A percentile compares a stretch with the other conserved stretches of the same genome.
Conservation (phyloP, 306 rosid species). For the Lotus japonicus region DNA sequence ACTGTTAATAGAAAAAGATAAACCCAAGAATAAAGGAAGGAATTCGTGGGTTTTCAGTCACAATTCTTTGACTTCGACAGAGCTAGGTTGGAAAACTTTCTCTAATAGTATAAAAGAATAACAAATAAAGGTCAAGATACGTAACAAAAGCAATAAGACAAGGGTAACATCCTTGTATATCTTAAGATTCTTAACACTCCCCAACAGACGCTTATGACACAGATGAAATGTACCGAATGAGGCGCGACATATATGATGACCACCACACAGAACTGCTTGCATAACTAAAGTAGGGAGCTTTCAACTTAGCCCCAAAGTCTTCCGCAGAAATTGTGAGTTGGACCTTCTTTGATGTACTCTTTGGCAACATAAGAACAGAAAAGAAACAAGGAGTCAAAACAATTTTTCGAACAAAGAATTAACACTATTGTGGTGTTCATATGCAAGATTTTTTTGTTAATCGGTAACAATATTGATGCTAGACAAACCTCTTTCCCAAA, state of each 20-base stretch:
- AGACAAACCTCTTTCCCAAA: conserved; percentile 49
- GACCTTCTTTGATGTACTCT: conserved; percentile 41
- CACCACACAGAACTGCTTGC: conserved; percentile 34
- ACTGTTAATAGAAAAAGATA: background rate
- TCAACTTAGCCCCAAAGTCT: conserved; percentile 59
- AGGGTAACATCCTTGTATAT: background rate
- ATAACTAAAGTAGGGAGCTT: conserved; percentile 33
- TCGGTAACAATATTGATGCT: conserved; percentile 4
- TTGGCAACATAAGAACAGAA: conserved; percentile 20
- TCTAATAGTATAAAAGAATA: background rate
- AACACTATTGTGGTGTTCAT: background rate
- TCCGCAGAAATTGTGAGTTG: conserved; percentile 57
- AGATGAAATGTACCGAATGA: conserved; percentile 47
- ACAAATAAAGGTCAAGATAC: background rate
- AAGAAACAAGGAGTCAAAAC: conserved; percentile 26
- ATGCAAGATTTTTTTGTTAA: conserved; percentile 3
- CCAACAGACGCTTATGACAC: conserved; percentile 14
- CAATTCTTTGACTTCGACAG: background rate
- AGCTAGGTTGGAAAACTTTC: background rate
- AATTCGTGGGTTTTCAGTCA: background rate
- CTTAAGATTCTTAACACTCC: background rate
- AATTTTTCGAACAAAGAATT: background rate
- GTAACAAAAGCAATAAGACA: background rate
- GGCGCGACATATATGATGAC: conserved; percentile 44
- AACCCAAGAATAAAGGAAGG: background rate